Evolutionary conservation across 2,329 filamentous ascomycete species (phyloP), one percentile per base, ranked within the genome.

Genomic region (Exophiala alcalophila): DNA sequence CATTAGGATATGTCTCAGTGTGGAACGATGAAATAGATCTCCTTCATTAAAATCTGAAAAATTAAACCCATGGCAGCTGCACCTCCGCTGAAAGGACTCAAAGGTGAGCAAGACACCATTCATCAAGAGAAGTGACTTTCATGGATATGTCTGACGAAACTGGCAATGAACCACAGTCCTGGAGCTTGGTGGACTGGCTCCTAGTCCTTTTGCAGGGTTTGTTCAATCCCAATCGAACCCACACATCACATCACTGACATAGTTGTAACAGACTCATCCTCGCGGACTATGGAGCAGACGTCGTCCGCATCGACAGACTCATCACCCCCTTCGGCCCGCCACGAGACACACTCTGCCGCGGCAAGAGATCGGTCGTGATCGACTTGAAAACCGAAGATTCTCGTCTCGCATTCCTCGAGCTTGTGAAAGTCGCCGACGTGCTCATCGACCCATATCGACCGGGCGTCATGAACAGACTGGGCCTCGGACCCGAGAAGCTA

Each of bases 241-340:
- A 12, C 30, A 12, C 24, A 3, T 26, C 14, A n/a, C n/a, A n/a
- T n/a, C n/a, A n/a, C 25, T 37, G 19, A 24, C n/a, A 3, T 9
- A 26, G 8, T 10, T 11, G 6, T 6, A 1, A 5, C 52, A 79
- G 79, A 3, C 77, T 83, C 20, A 80, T 80, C 2, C 72, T 89
- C 0, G 83, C 81, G n/a, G 84, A 86, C 49, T 83, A 87, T 58
- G 85, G 85, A 2, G 84, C 84, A 5, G 76, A 82, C 39, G 83
- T 89, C 1, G 71, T 89, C 52, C 84, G 86, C 55, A 71, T 88
- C 31, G 87, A 83, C 2, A 79, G 78, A 5, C 76, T 80, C 0
- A 68, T 77, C 31, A 80, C 85, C 53, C 74, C 84, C 0, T 83
- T 86, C 52, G 80, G 81, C 9, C 86, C 86, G 57, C 45, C 47